Base-by-base conservation (phyloP, 1,284 basidiomycete species). In the Crucibulum parvulum region DNA sequence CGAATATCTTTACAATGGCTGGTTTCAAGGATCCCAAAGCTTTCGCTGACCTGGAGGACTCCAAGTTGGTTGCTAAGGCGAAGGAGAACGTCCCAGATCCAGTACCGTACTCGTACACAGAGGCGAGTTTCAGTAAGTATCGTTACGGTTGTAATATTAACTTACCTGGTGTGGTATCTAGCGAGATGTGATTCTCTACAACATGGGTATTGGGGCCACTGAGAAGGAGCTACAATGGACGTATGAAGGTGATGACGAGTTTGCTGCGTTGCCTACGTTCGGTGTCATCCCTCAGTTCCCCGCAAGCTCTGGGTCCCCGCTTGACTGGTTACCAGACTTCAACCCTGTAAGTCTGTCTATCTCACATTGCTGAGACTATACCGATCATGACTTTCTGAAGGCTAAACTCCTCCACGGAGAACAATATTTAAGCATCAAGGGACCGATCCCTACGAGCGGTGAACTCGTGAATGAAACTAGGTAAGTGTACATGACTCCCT, bases 401-500 rank as follows among this genome's bases (percentile, higher is more conserved):
- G 94, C 95, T 62, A 98, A 96, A 80, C 84, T 99, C n/a, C 85
- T 99, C 35, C 98, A 99, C 77, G 97, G 97, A 60, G 97, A 99
- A 77, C 98, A 99, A 74, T 99, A 95, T 77, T 81, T 99, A 62
- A 84, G 89, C 63, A 95, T 99, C 78, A 93, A 94, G 72, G 89
- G 81, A 1, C 89, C 92, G 1, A 94, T 99, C 65, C 96, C 97
- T 0, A 95, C 94, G 0, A 90, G 85, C 62, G 96, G 88, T 3
- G 89, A 90, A n/a, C 81, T 99, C 38, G 83, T 95, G 46, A 97
- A 87, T 75, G 83, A 92, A 69, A 85, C 90, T 9, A 86, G 88
- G 91, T 89, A 51, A 57, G 83, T 75, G 13, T 60, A 59, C 37
- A 37, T 38, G 51, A 7, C 15, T 7, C 48, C 11, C n/a, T 50